These are phyloP conservation scores for Leucaena leucocephala DNA, from an alignment of 306 rosid species.

Conservation along the genomic window DNA sequence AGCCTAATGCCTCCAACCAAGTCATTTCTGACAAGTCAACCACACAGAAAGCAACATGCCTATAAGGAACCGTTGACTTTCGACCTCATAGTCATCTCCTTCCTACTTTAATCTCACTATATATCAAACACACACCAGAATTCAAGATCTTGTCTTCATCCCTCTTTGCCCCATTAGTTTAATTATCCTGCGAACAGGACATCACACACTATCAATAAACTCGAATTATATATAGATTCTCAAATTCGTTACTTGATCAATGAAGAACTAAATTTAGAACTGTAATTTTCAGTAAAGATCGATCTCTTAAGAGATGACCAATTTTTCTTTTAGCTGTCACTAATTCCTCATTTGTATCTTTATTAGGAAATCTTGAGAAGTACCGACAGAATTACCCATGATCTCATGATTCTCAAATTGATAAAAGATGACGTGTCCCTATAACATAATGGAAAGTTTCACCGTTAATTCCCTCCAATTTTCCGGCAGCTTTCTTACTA, in stretches of 20 bases:
- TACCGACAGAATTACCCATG: neutral
- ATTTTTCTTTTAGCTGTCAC: neutral
- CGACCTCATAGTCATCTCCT: slow-evolving; percentile 19
- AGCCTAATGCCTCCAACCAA: slow-evolving; percentile 49
- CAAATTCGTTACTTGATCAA: neutral
- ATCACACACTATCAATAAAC: neutral
- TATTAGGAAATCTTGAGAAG: neutral
- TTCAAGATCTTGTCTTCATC: slow-evolving; percentile 46
- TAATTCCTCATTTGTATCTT: neutral
- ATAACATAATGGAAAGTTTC: neutral
- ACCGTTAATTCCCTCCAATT: neutral
- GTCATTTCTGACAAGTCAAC: slow-evolving; percentile 67
- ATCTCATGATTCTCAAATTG: neutral
- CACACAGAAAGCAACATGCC: slow-evolving; percentile 37
- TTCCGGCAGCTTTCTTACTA: neutral
- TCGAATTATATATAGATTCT: neutral
- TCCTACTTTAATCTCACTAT: slow-evolving; percentile 34
- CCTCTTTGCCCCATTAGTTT: slow-evolving; percentile 31
- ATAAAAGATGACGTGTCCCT: no score
- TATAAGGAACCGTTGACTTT: slow-evolving; percentile 61
- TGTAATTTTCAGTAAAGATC: neutral
- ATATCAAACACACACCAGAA: slow-evolving; percentile 21
- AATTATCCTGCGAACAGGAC: neutral
- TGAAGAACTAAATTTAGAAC: neutral
- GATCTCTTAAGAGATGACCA: neutral